Evolutionary conservation across 2,329 filamentous ascomycete genomes (phyloP), one percentile per base, ranked within the genome.

Genomic region (Zymoseptoria ardabiliae): DNA sequence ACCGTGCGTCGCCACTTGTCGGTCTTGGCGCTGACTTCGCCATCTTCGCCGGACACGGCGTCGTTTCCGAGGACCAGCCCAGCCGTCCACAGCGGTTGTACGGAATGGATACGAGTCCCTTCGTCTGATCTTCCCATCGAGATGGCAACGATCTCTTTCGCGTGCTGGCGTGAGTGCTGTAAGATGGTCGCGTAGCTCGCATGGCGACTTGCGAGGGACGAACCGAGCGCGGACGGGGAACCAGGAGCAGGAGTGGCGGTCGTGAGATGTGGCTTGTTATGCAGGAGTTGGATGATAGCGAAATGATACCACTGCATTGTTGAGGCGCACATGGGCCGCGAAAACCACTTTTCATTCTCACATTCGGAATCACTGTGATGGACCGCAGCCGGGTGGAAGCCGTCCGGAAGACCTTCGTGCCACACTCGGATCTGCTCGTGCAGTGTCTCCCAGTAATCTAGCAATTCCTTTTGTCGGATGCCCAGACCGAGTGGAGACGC

Each of bases 291-390:
- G 10, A 87, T 83, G 50, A 82, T 79, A 0, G 82, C 83, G 75
- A 87, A 86, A 66, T 87, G 82, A 63, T 85, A 87, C 58, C 79
- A 80, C 65, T 86, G 84, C 79, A 87, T 86, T 19, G 63, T 85
- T 87, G 60, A 79, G 80, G 66, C 86, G 84, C 79, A 87, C 87
- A 1, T 84, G 83, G 2, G 84, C 84, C 0, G 82, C 84, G 71
- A 84, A 7, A 17, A 45, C 35, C 35, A 45, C 13, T 13, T 45
- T 45, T 45, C 35, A n/a, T 45, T 45, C 6, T 45, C 35, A 88
- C 77, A 87, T 76, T 56, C 80, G 79, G 69, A 85, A 86, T 84
- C 85, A 88, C 11, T 85, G 57, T 21, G 11, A 82, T 73, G 50
- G 78, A 66, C 75, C 8, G 81, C 82, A 57, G 79, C 82, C 4